A percentile compares a stretch with the other conserved stretches of the same genome.
Conservation (phyloP, 495 filamentous ascomycete species). For the Lasiosphaeria ovina region DNA sequence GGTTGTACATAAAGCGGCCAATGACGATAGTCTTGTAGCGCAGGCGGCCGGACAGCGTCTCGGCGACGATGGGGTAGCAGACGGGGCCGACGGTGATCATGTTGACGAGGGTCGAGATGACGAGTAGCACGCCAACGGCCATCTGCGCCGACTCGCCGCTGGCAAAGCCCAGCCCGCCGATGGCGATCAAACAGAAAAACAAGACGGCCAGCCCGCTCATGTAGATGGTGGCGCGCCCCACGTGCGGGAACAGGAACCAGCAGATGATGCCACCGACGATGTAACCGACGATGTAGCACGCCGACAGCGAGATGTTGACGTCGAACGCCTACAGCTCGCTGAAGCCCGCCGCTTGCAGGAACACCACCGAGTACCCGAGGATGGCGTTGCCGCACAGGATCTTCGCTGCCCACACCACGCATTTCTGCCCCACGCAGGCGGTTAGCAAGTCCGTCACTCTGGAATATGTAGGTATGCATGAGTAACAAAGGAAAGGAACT, state of each 20-base stretch:
- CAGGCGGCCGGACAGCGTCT: slow-evolving; percentile 39
- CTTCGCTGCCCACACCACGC: slow-evolving; percentile 33
- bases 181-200: neutral
- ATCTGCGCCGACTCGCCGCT: neutral
- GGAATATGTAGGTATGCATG: too few relatives aligned
- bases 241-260: slow-evolving; percentile 35
- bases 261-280: slow-evolving; percentile 42
- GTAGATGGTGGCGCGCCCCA: slow-evolving; percentile 24
- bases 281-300: slow-evolving; percentile 38
- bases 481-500: too few relatives aligned
- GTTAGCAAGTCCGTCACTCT: too few relatives aligned
- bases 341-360: slow-evolving; percentile 44
- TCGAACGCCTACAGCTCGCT: slow-evolving; percentile 3
- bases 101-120: neutral
- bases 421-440: too few relatives aligned
- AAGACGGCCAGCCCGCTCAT: neutral
- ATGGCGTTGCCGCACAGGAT: slow-evolving; percentile 27
- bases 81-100: neutral
- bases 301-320: slow-evolving; percentile 27
- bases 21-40: slow-evolving; percentile 40
- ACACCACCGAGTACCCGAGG: slow-evolving; percentile 38
- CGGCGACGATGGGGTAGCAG: slow-evolving; percentile 25
- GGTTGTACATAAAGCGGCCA: slow-evolving; percentile 35
- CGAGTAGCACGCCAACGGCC: neutral
- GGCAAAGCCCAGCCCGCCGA: neutral